Evolutionary conservation across 2,329 filamentous ascomycete genomes (phyloP).

Genomic region (Graphilbum ipis-grandicollis): DNA sequence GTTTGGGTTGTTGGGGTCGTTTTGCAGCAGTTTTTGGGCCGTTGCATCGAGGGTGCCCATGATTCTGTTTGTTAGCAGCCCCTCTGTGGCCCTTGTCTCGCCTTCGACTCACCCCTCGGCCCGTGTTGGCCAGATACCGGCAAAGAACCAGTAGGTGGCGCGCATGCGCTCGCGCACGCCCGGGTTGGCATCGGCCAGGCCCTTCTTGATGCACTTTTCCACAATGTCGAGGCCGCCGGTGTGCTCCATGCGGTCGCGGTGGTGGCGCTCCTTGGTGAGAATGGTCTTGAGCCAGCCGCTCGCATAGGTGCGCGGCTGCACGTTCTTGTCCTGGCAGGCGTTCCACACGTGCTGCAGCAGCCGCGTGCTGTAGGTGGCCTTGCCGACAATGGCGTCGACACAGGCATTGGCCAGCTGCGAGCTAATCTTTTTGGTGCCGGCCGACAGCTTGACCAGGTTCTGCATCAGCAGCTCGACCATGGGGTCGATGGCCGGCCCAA

Average conservation of each 20-base stretch:
- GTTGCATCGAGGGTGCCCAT: constrained; percentile 63
- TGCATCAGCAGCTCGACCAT: constrained; percentile 86
- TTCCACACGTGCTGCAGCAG: constrained; percentile 72
- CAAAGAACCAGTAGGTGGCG: constrained; percentile 73
- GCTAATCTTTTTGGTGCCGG: constrained; percentile 80
- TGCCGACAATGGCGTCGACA: constrained; percentile 64
- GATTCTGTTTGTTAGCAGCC: too few relatives aligned
- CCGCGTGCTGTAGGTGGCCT: constrained; percentile 61
- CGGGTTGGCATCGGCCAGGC: constrained; percentile 77
- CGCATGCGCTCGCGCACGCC: constrained; percentile 77
- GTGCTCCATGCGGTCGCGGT: constrained; percentile 74
- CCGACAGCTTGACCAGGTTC: constrained; percentile 75
- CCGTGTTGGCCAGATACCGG: constrained; percentile 56
- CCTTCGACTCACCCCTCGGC: constrained; percentile 57
- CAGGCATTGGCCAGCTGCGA: constrained; percentile 68
- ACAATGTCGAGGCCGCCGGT: constrained; percentile 66
- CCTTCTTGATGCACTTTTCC: constrained; percentile 78
- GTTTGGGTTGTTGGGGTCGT: constrained; percentile 69
- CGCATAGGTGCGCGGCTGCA: constrained; percentile 64
- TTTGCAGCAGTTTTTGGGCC: constrained; percentile 63
- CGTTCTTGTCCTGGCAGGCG: constrained; percentile 85
- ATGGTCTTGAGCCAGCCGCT: constrained; percentile 73
- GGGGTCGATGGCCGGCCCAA: constrained; percentile 64
- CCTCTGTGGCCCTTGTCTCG: too few relatives aligned
- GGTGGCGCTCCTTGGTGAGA: constrained; percentile 56